phyloP scores from a whole-genome alignment of 2,329 filamentous ascomycete genomes.

The Pseudogymnoascus sp. region DNA sequence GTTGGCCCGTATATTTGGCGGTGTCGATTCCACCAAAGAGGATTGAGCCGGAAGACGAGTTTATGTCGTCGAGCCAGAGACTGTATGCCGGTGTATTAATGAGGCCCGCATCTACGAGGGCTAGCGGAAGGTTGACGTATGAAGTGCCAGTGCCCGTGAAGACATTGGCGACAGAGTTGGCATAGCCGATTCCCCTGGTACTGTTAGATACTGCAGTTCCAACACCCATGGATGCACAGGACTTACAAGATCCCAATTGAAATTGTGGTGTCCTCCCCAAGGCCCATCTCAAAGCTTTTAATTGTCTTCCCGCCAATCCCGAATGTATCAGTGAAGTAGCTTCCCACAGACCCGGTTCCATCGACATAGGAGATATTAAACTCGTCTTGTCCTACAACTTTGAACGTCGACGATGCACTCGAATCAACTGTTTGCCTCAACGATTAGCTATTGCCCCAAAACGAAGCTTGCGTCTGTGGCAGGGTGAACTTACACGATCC shows the following conservation, averaged over 20 bases:
- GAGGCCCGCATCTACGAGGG: slow-evolving; percentile 34
- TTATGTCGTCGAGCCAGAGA: slow-evolving; percentile 30
- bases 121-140: slow-evolving; percentile 26
- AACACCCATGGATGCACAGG: background rate
- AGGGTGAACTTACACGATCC: slow-evolving; percentile 37
- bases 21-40: slow-evolving; percentile 41
- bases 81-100: slow-evolving; percentile 35
- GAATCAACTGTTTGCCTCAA: slow-evolving; percentile 36
- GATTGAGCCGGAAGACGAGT: slow-evolving; percentile 28
- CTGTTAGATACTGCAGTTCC: background rate
- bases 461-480: background rate
- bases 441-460: background rate
- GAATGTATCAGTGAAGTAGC: slow-evolving; percentile 51
- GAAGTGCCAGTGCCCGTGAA: slow-evolving; percentile 32
- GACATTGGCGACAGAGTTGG: slow-evolving; percentile 36
- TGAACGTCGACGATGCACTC: slow-evolving; percentile 39
- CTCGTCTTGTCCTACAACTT: slow-evolving; percentile 32
- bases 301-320: slow-evolving; percentile 42
- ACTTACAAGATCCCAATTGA: slow-evolving; percentile 38
- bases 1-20: slow-evolving; percentile 34
- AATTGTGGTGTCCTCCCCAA: slow-evolving; percentile 40
- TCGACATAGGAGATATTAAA: slow-evolving; percentile 57
- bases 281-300: slow-evolving; percentile 45
- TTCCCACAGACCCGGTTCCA: slow-evolving; percentile 42
- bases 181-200: slow-evolving; percentile 47